Evolutionary conservation across 441 rosid species (phyloP).

Genomic region (Syzygium syzygioides): DNA sequence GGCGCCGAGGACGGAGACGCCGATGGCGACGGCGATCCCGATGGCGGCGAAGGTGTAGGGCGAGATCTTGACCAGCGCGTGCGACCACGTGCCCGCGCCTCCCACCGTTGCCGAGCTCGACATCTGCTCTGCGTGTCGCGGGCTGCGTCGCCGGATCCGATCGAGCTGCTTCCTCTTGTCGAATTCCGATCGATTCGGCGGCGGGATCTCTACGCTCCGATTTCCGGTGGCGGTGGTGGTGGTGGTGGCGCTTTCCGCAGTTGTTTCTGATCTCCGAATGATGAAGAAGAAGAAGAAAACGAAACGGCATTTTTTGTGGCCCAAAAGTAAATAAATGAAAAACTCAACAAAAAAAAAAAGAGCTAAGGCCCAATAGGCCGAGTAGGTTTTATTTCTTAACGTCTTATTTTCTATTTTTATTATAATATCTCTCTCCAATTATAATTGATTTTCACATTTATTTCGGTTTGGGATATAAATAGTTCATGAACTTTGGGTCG

Average conservation of each 20-base stretch:
- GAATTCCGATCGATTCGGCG: neutral
- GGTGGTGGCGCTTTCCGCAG: neutral
- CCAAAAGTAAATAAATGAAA: neutral
- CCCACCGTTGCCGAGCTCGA: conserved; percentile 29
- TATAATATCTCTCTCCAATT: too few species aligned
- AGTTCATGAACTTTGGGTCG: too few species aligned
- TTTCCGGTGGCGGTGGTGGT: neutral
- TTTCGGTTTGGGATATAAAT: neutral
- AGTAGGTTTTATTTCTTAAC: neutral
- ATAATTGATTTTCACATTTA: neutral
- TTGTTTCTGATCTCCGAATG: neutral
- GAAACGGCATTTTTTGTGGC: neutral
- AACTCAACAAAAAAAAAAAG: neutral
- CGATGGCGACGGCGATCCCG: conserved; percentile 92
- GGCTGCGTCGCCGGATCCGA: neutral
- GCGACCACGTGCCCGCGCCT: conserved; percentile 71
- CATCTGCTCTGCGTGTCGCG: conserved; percentile 10
- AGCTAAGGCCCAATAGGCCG: neutral
- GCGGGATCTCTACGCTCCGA: neutral
- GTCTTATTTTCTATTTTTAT: neutral
- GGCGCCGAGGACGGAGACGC: conserved; percentile 98
- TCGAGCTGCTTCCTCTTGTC: neutral
- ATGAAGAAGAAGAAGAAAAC: neutral
- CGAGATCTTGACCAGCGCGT: conserved; percentile 70
- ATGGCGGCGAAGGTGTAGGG: conserved; percentile 93